Evolutionary conservation across 257 asterid species (phyloP).

Genomic region (Sherardia arvensis): DNA sequence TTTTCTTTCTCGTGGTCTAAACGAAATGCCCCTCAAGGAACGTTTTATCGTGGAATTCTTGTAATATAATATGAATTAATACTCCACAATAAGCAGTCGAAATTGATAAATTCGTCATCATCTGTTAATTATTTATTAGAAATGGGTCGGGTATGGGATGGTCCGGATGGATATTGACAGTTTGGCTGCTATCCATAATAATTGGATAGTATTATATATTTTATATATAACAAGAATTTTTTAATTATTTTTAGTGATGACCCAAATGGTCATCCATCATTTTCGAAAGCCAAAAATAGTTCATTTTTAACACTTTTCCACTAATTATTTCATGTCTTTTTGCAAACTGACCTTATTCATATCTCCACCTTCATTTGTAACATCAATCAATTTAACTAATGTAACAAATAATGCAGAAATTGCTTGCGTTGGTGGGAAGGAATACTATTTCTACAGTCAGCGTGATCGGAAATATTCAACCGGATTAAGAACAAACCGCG

Average conservation of each 20-base stretch:
- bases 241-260: no score
- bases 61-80: neutral
- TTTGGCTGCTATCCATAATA: slow-evolving; percentile 21
- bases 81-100: neutral
- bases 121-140: neutral
- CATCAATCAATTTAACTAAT: neutral
- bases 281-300: slow-evolving; percentile 20
- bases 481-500: slow-evolving; percentile 78
- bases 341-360: neutral
- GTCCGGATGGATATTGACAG: slow-evolving; percentile 17
- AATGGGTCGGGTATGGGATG: slow-evolving; percentile 1
- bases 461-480: slow-evolving; percentile 81
- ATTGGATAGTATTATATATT: no score
- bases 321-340: slow-evolving; percentile 1
- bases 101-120: neutral
- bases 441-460: slow-evolving; percentile 79
- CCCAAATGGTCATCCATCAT: neutral
- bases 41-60: neutral
- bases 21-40: neutral
- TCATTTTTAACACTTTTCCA: neutral
- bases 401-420: slow-evolving; percentile 21
- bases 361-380: neutral
- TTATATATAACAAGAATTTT: no score
- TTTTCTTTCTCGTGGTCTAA: neutral
- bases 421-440: slow-evolving; percentile 83